Evolutionary conservation across 805 yeast species (phyloP).

Genomic region (Suhomyces xylopsoci): DNA sequence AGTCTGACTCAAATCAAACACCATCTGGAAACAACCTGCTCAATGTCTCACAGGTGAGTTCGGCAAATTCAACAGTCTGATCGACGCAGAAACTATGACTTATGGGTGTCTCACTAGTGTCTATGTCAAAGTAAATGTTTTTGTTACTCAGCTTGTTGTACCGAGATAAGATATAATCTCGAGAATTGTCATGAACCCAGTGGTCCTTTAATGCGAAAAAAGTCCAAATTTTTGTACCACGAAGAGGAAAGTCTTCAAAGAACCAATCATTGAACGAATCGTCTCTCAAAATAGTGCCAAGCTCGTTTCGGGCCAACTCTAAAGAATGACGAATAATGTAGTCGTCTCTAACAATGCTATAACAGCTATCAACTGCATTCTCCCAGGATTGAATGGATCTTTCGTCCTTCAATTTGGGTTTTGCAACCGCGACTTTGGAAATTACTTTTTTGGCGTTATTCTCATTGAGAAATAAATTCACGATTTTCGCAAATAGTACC

Average conservation of each 20-base stretch:
- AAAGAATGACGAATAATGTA: slow-evolving; percentile 52
- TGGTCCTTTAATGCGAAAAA: slow-evolving; percentile 60
- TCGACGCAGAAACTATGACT: slow-evolving; percentile 62
- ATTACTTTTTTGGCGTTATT: slow-evolving; percentile 20
- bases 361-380: slow-evolving; percentile 42
- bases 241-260: slow-evolving; percentile 26
- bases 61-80: slow-evolving; percentile 51
- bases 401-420: slow-evolving; percentile 16
- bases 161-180: slow-evolving; percentile 40
- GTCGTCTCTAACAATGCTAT: slow-evolving; percentile 39
- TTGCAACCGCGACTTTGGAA: slow-evolving; percentile 21
- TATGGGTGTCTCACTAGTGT: slow-evolving; percentile 35
- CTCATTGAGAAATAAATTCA: slow-evolving; percentile 33
- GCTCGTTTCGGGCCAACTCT: slow-evolving; percentile 58
- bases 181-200: slow-evolving; percentile 59
- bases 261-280: slow-evolving; percentile 50
- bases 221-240: slow-evolving; percentile 44
- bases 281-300: slow-evolving; percentile 48
- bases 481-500: slow-evolving; percentile 18
- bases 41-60: slow-evolving; percentile 29
- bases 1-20: background rate
- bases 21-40: background rate
- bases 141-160: slow-evolving; percentile 30
- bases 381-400: slow-evolving; percentile 27
- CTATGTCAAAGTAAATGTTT: slow-evolving; percentile 28